A percentile compares a stretch with the other conserved stretches of the same genome.
Evolutionary conservation across 2,329 filamentous ascomycete species (phyloP).

Genomic region (Pseudogymnoascus sp.): DNA sequence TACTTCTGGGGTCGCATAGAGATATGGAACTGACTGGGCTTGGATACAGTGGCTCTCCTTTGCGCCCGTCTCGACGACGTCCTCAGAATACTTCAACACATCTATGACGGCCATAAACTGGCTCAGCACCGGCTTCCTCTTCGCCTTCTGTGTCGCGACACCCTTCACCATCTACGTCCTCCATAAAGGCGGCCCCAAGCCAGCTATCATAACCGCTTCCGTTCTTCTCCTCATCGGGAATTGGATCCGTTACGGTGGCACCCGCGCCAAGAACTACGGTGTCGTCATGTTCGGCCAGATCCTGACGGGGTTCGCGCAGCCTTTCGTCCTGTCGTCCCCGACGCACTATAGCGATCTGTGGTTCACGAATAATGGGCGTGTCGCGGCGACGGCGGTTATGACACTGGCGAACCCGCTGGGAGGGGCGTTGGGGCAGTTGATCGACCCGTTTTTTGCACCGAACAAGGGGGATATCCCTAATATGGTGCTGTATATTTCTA

Average conservation of each 20-base stretch:
- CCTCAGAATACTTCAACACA: constrained; percentile 68
- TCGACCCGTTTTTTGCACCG: constrained; percentile 67
- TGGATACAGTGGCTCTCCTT: constrained; percentile 78
- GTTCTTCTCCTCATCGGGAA: constrained; percentile 72
- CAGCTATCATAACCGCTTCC: constrained; percentile 65
- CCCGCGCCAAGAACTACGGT: constrained; percentile 50
- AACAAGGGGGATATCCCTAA: constrained; percentile 58
- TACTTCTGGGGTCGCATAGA: neutral
- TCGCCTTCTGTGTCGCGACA: constrained; percentile 67
- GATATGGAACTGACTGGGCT: neutral
- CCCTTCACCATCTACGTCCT: constrained; percentile 70
- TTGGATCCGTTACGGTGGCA: constrained; percentile 82
- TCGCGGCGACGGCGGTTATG: constrained; percentile 77
- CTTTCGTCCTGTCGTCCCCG: constrained; percentile 83
- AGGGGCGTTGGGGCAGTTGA: constrained; percentile 77
- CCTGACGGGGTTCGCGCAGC: constrained; percentile 79
- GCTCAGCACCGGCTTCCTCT: constrained; percentile 81
- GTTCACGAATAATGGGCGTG: constrained; percentile 79
- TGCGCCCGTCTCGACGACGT: constrained; percentile 67
- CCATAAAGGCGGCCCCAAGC: constrained; percentile 67
- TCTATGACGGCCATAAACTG: constrained; percentile 77
- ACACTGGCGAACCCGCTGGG: constrained; percentile 86
- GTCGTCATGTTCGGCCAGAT: constrained; percentile 87
- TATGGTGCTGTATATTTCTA: constrained; percentile 76
- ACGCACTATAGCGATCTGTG: constrained; percentile 89